Evolutionary conservation across 352 stramenopile species (phyloP).

Genomic region (Phytopythium litorale): DNA sequence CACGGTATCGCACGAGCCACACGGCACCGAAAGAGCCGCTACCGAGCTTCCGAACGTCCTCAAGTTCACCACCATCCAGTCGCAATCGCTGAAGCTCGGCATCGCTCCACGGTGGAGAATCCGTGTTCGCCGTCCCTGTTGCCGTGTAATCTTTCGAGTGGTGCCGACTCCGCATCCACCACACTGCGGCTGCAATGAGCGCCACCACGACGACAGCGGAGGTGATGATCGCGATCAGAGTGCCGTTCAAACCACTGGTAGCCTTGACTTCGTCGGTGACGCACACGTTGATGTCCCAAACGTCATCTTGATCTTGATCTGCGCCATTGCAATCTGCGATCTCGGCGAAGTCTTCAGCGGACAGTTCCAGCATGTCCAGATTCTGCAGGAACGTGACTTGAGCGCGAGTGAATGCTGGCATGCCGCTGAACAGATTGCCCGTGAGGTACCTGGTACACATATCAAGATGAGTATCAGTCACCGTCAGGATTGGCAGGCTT

Average conservation of each 20-base stretch:
- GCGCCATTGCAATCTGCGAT: not conserved
- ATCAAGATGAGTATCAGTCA: not conserved
- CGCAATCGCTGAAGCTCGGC: slow-evolving; percentile 12
- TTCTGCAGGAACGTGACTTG: slow-evolving; percentile 1
- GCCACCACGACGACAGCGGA: too few relatives aligned
- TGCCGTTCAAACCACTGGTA: too few relatives aligned
- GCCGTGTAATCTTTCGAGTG: too few relatives aligned
- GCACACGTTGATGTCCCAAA: not conserved
- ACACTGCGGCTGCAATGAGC: too few relatives aligned
- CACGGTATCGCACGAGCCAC: slow-evolving; percentile 21
- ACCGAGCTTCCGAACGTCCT: slow-evolving; percentile 16
- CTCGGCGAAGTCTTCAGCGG: not conserved
- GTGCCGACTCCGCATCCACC: too few relatives aligned
- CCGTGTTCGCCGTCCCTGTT: too few relatives aligned
- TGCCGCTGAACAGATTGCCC: not conserved
- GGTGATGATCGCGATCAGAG: too few relatives aligned
- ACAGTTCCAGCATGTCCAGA: not conserved
- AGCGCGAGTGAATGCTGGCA: slow-evolving; percentile 3
- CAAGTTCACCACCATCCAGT: slow-evolving; percentile 14
- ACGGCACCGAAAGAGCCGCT: slow-evolving; percentile 14
- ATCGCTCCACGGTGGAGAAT: slow-evolving; percentile 13
- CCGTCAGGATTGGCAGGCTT: not conserved
- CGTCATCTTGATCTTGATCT: not conserved
- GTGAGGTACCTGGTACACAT: not conserved
- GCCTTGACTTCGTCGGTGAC: not conserved